A percentile compares a stretch with the other conserved stretches of the same genome.
phyloP scores from a whole-genome alignment of 768 basidiomycete genomes.

The Cystobasidium tubakii region DNA sequence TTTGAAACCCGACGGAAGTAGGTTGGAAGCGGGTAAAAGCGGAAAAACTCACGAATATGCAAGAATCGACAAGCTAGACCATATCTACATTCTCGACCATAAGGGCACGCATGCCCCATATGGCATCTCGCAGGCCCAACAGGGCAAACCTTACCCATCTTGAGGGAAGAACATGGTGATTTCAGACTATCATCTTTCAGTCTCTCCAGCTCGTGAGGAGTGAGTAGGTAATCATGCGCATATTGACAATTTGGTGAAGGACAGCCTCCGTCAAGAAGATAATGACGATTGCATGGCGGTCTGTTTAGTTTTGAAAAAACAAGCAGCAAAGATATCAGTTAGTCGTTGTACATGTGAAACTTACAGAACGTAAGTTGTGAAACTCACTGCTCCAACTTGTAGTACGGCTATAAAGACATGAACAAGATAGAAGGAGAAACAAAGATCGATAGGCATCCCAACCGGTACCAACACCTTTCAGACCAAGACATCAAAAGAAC shows the following conservation, averaged over 20 bases:
- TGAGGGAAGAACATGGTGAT: slow-evolving; percentile 11
- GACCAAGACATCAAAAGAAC: too few relatives aligned
- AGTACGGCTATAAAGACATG: neutral
- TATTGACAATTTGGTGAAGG: neutral
- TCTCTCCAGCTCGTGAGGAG: neutral
- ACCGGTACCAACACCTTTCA: too few relatives aligned
- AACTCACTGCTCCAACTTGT: neutral
- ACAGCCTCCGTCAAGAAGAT: slow-evolving; percentile 13
- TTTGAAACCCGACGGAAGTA: neutral
- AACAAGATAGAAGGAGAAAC: neutral
- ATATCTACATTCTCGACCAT: slow-evolving; percentile 29
- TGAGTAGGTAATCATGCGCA: slow-evolving; percentile 19
- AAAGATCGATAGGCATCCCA: too few relatives aligned
- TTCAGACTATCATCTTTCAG: slow-evolving; percentile 10
- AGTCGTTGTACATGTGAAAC: neutral
- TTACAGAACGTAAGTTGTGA: neutral
- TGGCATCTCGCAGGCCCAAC: neutral
- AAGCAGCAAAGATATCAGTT: neutral
- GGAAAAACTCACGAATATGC: neutral
- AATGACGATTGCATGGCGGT: slow-evolving; percentile 31
- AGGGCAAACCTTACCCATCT: neutral
- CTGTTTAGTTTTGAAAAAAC: neutral
- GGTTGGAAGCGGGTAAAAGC: neutral
- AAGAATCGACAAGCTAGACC: neutral
- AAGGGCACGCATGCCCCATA: slow-evolving; percentile 26